These are phyloP conservation scores for Yamadazyma olivae DNA, from an alignment of 805 yeast genomes.

Conservation along the genomic window DNA sequence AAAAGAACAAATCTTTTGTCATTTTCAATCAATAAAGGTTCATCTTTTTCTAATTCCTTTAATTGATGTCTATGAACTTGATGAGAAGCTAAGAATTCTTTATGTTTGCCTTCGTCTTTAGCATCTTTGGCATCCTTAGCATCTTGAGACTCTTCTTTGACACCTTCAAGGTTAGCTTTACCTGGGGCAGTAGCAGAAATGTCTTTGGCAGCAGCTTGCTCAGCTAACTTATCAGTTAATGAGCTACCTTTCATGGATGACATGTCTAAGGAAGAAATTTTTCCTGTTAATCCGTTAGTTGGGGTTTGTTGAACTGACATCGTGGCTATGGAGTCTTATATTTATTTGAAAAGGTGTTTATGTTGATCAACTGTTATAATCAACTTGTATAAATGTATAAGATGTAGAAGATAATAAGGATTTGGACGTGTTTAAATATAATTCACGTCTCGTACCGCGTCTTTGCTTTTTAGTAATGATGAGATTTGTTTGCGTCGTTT, in stretches of 20 bases:
- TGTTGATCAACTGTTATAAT: too few species aligned
- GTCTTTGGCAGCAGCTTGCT: constrained; percentile 36
- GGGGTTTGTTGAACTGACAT: constrained; percentile 65
- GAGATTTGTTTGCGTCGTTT: too few species aligned
- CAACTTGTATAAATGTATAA: too few species aligned
- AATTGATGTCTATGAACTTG: constrained; percentile 69
- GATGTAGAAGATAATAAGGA: too few species aligned
- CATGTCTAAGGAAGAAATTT: constrained; percentile 40
- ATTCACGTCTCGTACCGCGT: too few species aligned
- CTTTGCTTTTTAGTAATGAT: too few species aligned
- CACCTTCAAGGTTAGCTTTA: constrained; percentile 1
- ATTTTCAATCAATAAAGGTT: constrained; percentile 86
- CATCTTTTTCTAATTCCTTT: constrained; percentile 77
- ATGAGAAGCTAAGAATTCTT: constrained; percentile 57
- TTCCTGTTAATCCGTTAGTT: constrained; percentile 45
- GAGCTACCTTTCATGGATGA: constrained; percentile 29
- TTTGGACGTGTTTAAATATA: too few species aligned
- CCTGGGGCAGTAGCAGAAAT: constrained; percentile 18
- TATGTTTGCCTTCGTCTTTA: constrained; percentile 43
- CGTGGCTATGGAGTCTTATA: constrained; percentile 1
- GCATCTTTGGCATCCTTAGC: constrained; percentile 19
- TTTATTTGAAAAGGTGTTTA: too few species aligned
- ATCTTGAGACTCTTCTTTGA: constrained; percentile 16
- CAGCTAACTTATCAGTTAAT: constrained; percentile 42
- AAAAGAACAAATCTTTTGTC: constrained; percentile 85